A percentile compares a stretch with the other conserved stretches of the same genome.
These are phyloP conservation scores for Camelina sativa DNA, from an alignment of 345 rosid genomes.

Conservation along the genomic window DNA sequence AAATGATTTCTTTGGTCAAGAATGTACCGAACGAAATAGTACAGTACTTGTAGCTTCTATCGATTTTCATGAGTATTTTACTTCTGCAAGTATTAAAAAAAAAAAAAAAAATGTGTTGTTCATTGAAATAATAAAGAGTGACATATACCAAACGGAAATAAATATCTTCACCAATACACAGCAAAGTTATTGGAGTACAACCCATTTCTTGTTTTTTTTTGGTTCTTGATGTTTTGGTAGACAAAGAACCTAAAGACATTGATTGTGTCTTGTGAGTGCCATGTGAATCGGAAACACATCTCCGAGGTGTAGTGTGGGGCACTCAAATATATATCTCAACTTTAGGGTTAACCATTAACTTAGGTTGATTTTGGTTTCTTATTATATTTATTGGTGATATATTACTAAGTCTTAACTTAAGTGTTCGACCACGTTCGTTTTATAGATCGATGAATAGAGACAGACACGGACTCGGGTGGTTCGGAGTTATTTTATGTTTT, in stretches of 20 bases:
- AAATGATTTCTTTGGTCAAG: neutral
- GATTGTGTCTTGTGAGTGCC: conserved; percentile 43
- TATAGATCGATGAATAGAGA: neutral
- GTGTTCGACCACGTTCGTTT: conserved; percentile 23
- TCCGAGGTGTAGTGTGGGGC: conserved; percentile 20
- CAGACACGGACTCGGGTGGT: neutral
- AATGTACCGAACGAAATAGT: neutral
- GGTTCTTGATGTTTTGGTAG: conserved; percentile 25
- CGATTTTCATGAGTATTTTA: neutral
- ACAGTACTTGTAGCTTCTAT: neutral
- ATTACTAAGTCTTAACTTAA: neutral
- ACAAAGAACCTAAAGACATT: conserved; percentile 38
- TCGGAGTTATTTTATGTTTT: neutral
- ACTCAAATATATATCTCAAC: conserved; percentile 3
- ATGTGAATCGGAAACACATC: conserved; percentile 41
- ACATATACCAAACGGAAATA: conserved; percentile 4
- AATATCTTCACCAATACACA: neutral
- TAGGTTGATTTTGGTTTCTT: neutral
- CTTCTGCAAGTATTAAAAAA: neutral
- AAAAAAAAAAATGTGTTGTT: neutral
- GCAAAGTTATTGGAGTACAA: conserved; percentile 1
- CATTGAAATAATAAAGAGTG: neutral
- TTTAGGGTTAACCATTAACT: neutral
- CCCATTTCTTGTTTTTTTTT: neutral
- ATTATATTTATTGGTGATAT: neutral